Evolutionary conservation across 78 protist species (phyloP).

Genomic region (Polysphondylium violaceum): DNA sequence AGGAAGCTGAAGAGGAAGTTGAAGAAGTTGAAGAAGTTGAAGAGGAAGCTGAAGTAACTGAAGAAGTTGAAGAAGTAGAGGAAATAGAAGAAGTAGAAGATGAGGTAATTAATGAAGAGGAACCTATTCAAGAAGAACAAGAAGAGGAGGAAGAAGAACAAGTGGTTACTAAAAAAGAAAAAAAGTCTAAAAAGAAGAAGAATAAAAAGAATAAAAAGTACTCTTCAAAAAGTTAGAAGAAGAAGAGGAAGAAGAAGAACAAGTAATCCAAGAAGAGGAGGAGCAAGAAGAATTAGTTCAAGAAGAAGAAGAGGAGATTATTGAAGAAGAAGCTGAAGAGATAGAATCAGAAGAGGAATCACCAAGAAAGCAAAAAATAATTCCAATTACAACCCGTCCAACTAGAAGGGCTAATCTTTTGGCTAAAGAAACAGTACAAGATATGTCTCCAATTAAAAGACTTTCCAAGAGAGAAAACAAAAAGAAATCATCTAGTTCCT

Average conservation of each 20-base stretch:
- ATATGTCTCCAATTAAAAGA: not conserved
- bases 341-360: conserved; percentile 6
- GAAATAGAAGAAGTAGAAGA: not conserved
- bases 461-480: not conserved
- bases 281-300: too few species aligned
- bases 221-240: too few species aligned
- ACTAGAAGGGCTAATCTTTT: not conserved
- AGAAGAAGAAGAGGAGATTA: too few species aligned
- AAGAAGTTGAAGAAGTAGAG: not conserved
- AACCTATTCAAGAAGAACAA: not conserved
- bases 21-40: not conserved
- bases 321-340: too few species aligned
- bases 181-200: too few species aligned
- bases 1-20: not conserved
- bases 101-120: not conserved
- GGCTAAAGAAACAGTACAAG: not conserved
- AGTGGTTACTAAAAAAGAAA: too few species aligned
- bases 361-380: not conserved
- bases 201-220: too few species aligned
- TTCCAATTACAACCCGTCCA: not conserved
- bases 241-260: not conserved
- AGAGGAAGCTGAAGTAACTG: not conserved
- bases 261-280: too few species aligned
- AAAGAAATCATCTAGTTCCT: too few species aligned
- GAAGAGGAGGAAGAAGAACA: conserved; percentile 8